Percentiles rank a stretch among this genome's conserved stretches.
phyloP scores from a whole-genome alignment of 345 rosid species.

The Arabis hirsuta region DNA sequence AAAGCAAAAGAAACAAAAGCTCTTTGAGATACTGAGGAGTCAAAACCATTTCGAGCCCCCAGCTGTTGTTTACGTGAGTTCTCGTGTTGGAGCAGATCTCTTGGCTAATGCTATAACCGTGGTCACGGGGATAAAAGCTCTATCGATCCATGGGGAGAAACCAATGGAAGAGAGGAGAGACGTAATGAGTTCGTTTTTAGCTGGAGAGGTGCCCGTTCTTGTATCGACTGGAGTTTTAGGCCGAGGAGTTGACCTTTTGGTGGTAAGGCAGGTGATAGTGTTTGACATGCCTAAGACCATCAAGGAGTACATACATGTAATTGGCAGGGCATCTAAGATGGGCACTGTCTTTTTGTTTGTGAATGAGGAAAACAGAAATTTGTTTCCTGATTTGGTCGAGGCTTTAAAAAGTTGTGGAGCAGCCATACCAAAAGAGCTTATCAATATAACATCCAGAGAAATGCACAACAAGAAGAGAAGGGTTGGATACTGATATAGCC shows the following conservation, averaged over 20 bases:
- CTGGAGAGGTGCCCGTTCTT: constrained; percentile 75
- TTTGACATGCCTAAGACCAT: constrained; percentile 90
- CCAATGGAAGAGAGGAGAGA: constrained; percentile 92
- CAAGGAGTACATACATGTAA: constrained; percentile 80
- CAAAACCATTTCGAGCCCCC: constrained; percentile 81
- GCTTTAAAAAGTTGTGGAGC: constrained; percentile 72
- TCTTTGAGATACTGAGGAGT: constrained; percentile 80
- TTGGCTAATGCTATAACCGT: constrained; percentile 71
- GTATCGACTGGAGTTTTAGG: constrained; percentile 87
- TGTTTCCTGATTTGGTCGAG: constrained; percentile 66
- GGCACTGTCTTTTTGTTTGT: constrained; percentile 71
- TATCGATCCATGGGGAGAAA: constrained; percentile 91
- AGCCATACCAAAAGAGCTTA: constrained; percentile 72
- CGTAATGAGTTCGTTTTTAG: constrained; percentile 63
- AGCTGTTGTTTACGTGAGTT: constrained; percentile 78
- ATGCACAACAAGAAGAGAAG: constrained; percentile 74
- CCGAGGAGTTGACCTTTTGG: constrained; percentile 80
- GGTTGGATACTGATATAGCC: constrained; percentile 37
- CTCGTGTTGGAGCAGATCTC: constrained; percentile 91
- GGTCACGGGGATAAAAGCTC: constrained; percentile 72
- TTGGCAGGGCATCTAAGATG: constrained; percentile 83
- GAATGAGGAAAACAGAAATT: constrained; percentile 67
- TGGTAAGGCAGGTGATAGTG: constrained; percentile 82
- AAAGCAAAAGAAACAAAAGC: constrained; percentile 92
- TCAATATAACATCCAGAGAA: constrained; percentile 54